A percentile compares a stretch with the other conserved stretches of the same genome.
These are phyloP conservation scores for Ceriops tagal DNA, from an alignment of 345 rosid genomes.

Conservation along the genomic window DNA sequence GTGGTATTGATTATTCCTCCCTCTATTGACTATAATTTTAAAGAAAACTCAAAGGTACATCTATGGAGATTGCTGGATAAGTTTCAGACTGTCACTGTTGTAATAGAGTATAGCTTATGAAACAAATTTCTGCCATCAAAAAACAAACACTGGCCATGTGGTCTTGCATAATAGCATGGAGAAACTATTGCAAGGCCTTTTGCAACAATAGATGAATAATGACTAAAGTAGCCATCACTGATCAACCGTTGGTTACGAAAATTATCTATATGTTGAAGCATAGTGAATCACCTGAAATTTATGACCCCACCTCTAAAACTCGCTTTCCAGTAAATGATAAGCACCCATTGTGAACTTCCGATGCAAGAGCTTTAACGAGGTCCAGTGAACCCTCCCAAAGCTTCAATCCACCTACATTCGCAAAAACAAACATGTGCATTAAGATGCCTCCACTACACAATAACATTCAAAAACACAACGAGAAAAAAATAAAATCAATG, in stretches of 20 bases:
- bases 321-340: conserved; percentile 56
- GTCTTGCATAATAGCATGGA: too few species aligned
- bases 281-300: conserved; percentile 26
- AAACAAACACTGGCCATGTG: too few species aligned
- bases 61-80: neutral
- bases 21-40: too few species aligned
- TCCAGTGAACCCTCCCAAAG: conserved; percentile 97
- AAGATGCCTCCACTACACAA: neutral
- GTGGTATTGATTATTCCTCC: too few species aligned
- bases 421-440: neutral
- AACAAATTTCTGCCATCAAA: neutral
- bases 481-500: neutral
- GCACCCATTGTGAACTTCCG: conserved; percentile 47
- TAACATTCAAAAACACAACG: neutral
- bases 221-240: neutral
- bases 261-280: neutral
- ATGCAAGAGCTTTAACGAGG: conserved; percentile 70
- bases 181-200: too few species aligned
- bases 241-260: neutral
- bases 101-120: neutral
- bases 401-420: conserved; percentile 73
- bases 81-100: neutral
- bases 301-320: conserved; percentile 72
- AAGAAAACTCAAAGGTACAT: neutral
- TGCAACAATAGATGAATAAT: too few species aligned